These are phyloP conservation scores for Fusarium clavum DNA, from an alignment of 2,329 filamentous ascomycete genomes.

Conservation along the genomic window DNA sequence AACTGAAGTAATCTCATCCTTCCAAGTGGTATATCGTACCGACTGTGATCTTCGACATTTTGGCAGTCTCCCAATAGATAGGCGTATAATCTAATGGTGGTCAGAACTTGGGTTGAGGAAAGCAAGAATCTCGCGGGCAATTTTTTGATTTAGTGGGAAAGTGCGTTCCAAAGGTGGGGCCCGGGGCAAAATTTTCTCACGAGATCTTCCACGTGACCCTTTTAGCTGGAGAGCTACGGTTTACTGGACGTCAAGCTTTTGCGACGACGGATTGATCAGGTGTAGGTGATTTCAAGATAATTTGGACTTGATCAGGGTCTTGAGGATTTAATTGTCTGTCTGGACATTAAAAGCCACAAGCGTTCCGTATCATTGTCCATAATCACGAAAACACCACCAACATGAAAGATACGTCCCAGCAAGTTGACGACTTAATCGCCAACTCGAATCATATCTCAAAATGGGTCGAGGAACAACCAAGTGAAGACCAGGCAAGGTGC, in stretches of 20 bases:
- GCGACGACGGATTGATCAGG: slow-evolving; percentile 17
- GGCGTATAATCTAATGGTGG: slow-evolving; percentile 76
- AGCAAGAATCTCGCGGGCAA: slow-evolving; percentile 13
- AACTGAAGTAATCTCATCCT: not conserved
- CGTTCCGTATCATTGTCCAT: not conserved
- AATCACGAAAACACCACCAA: slow-evolving; percentile 12
- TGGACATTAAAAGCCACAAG: slow-evolving; percentile 3
- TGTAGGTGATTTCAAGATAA: slow-evolving; percentile 4
- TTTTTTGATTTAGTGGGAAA: slow-evolving; percentile 42
- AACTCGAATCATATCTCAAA: slow-evolving; percentile 53
- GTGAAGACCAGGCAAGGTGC: slow-evolving; percentile 53
- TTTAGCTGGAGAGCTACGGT: slow-evolving; percentile 2
- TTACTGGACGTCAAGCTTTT: slow-evolving; percentile 7
- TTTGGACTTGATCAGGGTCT: slow-evolving; percentile 4
- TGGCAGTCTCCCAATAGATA: slow-evolving; percentile 89
- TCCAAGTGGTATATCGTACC: slow-evolving; percentile 56
- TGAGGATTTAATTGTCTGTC: not conserved
- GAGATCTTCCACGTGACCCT: slow-evolving; percentile 48
- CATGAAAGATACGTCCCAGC: slow-evolving; percentile 44
- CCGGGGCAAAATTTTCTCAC: slow-evolving; percentile 53
- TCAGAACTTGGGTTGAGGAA: slow-evolving; percentile 50
- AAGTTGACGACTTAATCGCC: slow-evolving; percentile 50
- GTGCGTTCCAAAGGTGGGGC: slow-evolving; percentile 34
- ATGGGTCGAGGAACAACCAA: slow-evolving; percentile 58
- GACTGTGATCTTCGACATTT: slow-evolving; percentile 89